Base-by-base conservation (phyloP, 2,329 filamentous ascomycete species). In the Verticillium albo-atrum region DNA sequence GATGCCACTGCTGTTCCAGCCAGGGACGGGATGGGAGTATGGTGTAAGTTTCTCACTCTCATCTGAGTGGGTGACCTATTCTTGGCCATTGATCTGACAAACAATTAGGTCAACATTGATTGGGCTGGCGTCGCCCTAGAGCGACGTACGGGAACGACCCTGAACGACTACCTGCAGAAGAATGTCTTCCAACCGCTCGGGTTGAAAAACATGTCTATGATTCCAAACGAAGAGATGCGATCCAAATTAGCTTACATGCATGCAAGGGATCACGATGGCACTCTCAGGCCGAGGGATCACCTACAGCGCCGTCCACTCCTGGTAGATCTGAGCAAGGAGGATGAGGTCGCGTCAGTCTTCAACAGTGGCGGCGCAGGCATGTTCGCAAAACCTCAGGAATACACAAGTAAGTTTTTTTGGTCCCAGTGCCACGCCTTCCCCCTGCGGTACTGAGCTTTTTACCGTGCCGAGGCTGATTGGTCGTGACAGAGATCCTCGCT, bases 321-420 rank as follows among this genome's bases (percentile, higher is more conserved):
- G 0, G 67, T 76, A 17, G 75, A 71, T 54, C 67, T 50, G 20
- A 20, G n/a, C 20, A 23, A 50, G 7, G n/a, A 50, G 4, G 20
- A 78, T 6, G 76, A 84, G 53, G 72, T 75, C 55, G 71, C 73
- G 4, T 54, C 61, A 0, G 60, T 82, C 12, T 82, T 88, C 68
- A 79, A 88, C 67, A 82, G 79, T 51, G 88, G 84, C 5, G 88
- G 87, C 4, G 86, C 79, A 3, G 87, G 87, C 3, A 74, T 83
- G 54, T 90, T 83, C 66, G 81, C 83, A 0, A 79, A 77, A 61
- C 85, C 86, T 0, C 76, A 77, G 9, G 86, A 90, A 53, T 90
- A 88, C 65, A 76, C 77, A 59, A 79, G 85, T 83, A 71, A 67
- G 79, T 72, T 2, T 14, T 20, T 1, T 15, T 1, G 6, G 17